phyloP scores from a whole-genome alignment of 768 basidiomycete genomes.

The Lentinula aciculospora region DNA sequence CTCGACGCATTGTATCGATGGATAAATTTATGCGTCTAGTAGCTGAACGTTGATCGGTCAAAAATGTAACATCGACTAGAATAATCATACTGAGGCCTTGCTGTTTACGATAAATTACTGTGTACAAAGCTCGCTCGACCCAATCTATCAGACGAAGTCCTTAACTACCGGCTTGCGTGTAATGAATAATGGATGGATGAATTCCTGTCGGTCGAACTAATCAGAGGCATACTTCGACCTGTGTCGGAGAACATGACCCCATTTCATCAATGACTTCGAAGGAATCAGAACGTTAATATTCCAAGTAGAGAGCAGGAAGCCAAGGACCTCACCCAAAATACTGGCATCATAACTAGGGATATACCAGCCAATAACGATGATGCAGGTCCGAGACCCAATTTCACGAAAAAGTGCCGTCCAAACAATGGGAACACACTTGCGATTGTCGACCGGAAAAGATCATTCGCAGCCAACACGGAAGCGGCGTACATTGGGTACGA shows the following conservation, averaged over 20 bases:
- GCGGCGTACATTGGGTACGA: constrained; percentile 26
- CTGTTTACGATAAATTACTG: too few species aligned
- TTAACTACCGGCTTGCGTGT: too few species aligned
- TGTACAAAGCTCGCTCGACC: too few species aligned
- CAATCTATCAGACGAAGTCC: too few species aligned
- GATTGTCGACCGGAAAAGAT: constrained; percentile 23
- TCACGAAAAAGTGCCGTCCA: neutral
- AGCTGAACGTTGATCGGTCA: too few species aligned
- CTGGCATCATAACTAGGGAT: constrained; percentile 17
- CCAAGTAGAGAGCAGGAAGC: neutral
- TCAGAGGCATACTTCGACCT: neutral
- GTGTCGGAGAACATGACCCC: neutral
- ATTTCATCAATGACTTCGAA: neutral
- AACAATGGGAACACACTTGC: constrained; percentile 16
- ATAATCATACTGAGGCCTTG: too few species aligned
- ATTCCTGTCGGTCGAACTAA: too few species aligned
- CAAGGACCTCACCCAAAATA: constrained; percentile 13
- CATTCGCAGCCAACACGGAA: constrained; percentile 27
- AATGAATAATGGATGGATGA: too few species aligned
- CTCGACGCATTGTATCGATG: too few species aligned
- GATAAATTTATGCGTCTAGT: too few species aligned
- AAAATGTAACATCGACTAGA: too few species aligned
- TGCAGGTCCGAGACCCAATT: constrained; percentile 17
- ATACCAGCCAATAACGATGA: constrained; percentile 20
- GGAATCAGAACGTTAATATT: neutral